Base-by-base conservation (phyloP, 495 filamentous ascomycete species). In the Bombardia bombarda region DNA sequence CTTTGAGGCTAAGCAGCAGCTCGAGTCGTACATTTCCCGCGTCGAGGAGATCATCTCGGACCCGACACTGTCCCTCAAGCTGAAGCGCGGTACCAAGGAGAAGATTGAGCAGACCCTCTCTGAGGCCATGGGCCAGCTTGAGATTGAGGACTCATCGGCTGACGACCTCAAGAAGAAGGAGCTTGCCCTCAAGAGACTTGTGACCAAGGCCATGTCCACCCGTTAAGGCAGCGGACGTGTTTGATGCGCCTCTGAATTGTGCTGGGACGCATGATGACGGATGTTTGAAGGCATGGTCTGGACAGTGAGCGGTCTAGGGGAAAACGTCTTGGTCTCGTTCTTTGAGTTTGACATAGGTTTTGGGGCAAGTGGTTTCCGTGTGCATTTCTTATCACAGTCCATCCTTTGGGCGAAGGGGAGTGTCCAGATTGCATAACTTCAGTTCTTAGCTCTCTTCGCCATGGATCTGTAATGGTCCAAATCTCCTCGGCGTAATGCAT, bases 111-210 rank as follows among this genome's bases (percentile, higher is more conserved):
- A 86, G 54, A 84, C 90, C 10, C 67, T 73, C 43, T 69, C 66
- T 62, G 69, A 73, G 32, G 69, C 69, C 41, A 70, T 73, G 67
- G 60, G 45, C 43, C 60, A 66, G 57, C 68, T 73, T 32, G 68
- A 72, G 65, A 54, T 73, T 24, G 65, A 67, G 52, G 70, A 99
- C 54, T 87, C 88, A 25, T 70, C 71, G 35, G 84, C 88, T 30
- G 92, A 99, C 56, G 92, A 99, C 65, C 75, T 99, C 47, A 97
- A 93, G 86, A 97, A 97, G 89, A 96, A 96, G 84, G 92, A 99
- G 78, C 74, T 99, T 42, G 92, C 89, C 43, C 78, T 99, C 38
- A 99, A 99, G 89, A 74, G 92, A 57, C 74, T 94, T 49, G 89
- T 99, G 43, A 99, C 92, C 60, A 97, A 96, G 79, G 90, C 89